phyloP scores from a whole-genome alignment of 2,329 filamentous ascomycete genomes.

The Beauveria medogensis region DNA sequence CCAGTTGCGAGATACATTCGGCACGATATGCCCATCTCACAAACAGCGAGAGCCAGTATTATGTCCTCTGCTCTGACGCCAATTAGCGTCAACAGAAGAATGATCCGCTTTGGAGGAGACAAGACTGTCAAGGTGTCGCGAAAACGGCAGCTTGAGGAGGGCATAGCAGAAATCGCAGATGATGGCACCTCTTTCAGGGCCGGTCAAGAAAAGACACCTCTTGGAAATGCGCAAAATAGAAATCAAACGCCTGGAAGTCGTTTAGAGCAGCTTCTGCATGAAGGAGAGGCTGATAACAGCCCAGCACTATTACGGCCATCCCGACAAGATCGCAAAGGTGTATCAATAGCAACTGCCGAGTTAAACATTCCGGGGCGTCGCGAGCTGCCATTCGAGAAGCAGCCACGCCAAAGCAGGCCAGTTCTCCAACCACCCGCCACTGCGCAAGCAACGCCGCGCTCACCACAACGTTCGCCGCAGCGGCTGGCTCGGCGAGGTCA shows the following conservation, averaged over 20 bases:
- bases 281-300: conserved; percentile 17
- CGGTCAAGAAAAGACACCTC: conserved; percentile 1
- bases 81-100: conserved; percentile 27
- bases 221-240: conserved; percentile 3
- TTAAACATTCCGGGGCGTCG: conserved; percentile 31
- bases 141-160: conserved; percentile 23
- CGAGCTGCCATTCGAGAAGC: conserved; percentile 32
- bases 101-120: conserved; percentile 16
- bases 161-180: conserved; percentile 38
- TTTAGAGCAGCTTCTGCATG: conserved; percentile 27
- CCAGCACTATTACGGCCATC: conserved; percentile 20
- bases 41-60: conserved; percentile 15
- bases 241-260: conserved; percentile 19
- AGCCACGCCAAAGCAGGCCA: conserved; percentile 2
- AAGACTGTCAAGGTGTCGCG: conserved; percentile 13
- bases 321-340: conserved; percentile 16
- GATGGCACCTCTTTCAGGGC: conserved; percentile 32
- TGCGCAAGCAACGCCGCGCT: conserved; percentile 5
- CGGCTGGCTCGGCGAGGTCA: conserved; percentile 16
- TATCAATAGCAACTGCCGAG: conserved; percentile 16
- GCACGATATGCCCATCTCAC: conserved; percentile 13
- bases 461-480: conserved; percentile 13
- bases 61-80: conserved; percentile 28
- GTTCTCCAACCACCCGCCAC: not conserved
- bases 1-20: conserved; percentile 16